Percentiles rank a stretch among this genome's conserved stretches.
These are phyloP conservation scores for Graphilbum ipis-grandicollis DNA, from an alignment of 2,329 filamentous ascomycete genomes.

Conservation along the genomic window DNA sequence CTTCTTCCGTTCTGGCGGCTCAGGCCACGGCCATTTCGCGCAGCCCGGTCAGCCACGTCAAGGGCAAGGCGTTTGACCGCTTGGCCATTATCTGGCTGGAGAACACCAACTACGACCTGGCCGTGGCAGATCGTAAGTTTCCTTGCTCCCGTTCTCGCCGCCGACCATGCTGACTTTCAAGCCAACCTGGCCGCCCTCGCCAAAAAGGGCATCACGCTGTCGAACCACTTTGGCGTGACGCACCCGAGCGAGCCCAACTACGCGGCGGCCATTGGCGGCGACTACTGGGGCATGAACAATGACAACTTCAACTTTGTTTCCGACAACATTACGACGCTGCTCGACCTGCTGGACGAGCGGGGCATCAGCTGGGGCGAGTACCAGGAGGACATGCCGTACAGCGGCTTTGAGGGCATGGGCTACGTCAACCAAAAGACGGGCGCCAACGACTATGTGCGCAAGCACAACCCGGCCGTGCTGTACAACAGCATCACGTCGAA, in stretches of 20 bases:
- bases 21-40: slow-evolving; percentile 41
- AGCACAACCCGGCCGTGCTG: slow-evolving; percentile 55
- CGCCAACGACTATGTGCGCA: slow-evolving; percentile 63
- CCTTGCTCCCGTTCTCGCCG: too few relatives aligned
- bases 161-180: slow-evolving; percentile 1
- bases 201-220: slow-evolving; percentile 42
- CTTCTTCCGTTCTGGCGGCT: slow-evolving; percentile 33
- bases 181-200: slow-evolving; percentile 40
- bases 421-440: slow-evolving; percentile 49
- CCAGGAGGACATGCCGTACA: slow-evolving; percentile 61
- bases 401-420: slow-evolving; percentile 48
- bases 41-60: slow-evolving; percentile 44
- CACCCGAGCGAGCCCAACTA: slow-evolving; percentile 69
- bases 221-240: slow-evolving; percentile 43
- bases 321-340: slow-evolving; percentile 44
- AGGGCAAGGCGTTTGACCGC: slow-evolving; percentile 56
- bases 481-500: slow-evolving; percentile 47
- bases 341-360: slow-evolving; percentile 50
- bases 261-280: slow-evolving; percentile 47
- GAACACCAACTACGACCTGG: slow-evolving; percentile 53
- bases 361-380: slow-evolving; percentile 55
- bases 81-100: slow-evolving; percentile 62
- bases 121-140: slow-evolving; percentile 41
- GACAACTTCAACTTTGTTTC: slow-evolving; percentile 44
- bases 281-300: slow-evolving; percentile 57